Conservation (phyloP, 352 stramenopile species). For the Pythium aristosporum region DNA sequence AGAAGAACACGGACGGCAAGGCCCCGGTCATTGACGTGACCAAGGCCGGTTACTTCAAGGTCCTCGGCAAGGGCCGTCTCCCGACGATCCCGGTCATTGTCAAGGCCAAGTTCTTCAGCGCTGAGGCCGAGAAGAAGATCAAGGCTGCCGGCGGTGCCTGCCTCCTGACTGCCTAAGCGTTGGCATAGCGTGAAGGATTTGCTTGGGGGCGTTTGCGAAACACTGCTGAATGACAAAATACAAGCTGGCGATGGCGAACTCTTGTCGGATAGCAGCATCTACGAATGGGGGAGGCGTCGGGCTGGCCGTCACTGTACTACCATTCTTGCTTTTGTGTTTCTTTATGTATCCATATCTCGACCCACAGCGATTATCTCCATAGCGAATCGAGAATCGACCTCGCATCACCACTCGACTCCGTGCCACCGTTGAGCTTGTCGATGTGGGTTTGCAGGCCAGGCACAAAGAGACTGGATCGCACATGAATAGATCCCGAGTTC, state of each 20-base stretch:
- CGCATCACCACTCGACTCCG: not conserved
- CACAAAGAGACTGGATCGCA: conserved; percentile 35
- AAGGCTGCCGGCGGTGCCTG: conserved; percentile 98
- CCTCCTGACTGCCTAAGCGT: conserved; percentile 96
- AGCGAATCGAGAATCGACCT: not conserved
- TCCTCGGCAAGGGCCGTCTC: conserved; percentile 99
- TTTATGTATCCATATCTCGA: conserved; percentile 5
- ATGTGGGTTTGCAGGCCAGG: conserved; percentile 27
- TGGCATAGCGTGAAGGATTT: conserved; percentile 38
- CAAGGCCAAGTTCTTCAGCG: conserved; percentile 99
- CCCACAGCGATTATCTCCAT: not conserved
- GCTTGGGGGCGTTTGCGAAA: conserved; percentile 59
- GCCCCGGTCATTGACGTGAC: conserved; percentile 99
- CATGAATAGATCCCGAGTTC: not conserved
- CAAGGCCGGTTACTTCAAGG: conserved; percentile 99
- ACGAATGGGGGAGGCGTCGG: not conserved
- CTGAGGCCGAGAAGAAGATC: conserved; percentile 99
- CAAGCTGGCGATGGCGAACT: conserved; percentile 29
- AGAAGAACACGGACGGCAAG: conserved; percentile 94
- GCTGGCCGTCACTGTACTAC: conserved; percentile 8
- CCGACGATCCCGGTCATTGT: conserved; percentile 98
- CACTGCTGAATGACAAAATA: conserved; percentile 71
- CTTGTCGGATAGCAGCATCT: conserved; percentile 26
- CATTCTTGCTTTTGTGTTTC: conserved; percentile 1
- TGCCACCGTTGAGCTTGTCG: not conserved